Base-by-base conservation (phyloP, 306 rosid genomes). In the Trifolium subterraneum region DNA sequence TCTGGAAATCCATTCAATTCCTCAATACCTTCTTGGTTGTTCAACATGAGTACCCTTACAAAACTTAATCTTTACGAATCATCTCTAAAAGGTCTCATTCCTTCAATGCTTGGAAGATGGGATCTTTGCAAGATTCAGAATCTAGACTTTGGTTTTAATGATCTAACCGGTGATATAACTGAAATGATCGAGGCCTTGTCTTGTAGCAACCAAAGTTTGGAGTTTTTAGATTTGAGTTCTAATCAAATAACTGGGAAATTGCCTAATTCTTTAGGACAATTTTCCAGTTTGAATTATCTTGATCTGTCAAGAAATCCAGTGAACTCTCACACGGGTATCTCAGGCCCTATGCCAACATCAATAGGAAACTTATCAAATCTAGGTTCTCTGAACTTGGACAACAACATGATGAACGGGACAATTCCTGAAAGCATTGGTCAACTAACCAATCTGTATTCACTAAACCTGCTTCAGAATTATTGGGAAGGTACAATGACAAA, bases 361-460 rank as follows among this genome's bases (percentile, higher is more conserved):
- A 58, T 58, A 56, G 68, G 56, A 23, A 72, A 72, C 22, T 23
- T 72, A 56, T 56, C 76, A 10, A 72, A 6, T 9, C 56, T 72
- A 41, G 39, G 0, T 15, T 1, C 25, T 4, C 67, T 58, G 27
- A 3, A 39, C 22, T 47, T 72, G 42, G 18, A 41, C n/a, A 15
- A 18, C 27, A 72, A 42, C 58, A 41, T 39, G 58, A 41, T 72
- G 67, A 58, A 23, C 41, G 76, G 56, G 16, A 61, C n/a, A 59
- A 29, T 72, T 72, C 77, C 77, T 15, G 77, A 72, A 59, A 59
- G 77, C 8, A 72, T 72, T 72, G 68, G 68, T 59, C 68, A 59
- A 41, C 59, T 72, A 16, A 42, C 45, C 18, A 29, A 9, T 8
- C 10, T 72, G 59, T 6, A 2, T n/a, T 0, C 14, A 10, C 59